A percentile compares a stretch with the other conserved stretches of the same genome.
phyloP scores from a whole-genome alignment of 2,329 filamentous ascomycete species.

The Hymenoscyphus albidus region DNA sequence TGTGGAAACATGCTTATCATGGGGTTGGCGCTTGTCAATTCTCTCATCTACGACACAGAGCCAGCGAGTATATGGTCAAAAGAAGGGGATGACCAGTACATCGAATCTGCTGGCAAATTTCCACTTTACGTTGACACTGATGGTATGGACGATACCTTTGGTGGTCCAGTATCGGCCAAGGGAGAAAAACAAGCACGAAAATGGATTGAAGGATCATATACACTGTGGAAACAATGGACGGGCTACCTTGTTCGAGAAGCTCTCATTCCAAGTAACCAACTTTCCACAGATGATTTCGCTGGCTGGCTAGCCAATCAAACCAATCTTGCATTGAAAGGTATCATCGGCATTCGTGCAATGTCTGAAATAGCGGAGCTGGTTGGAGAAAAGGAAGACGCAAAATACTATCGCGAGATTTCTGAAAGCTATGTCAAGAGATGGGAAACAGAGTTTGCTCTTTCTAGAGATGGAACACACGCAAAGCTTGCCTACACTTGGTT shows the following conservation, averaged over 20 bases:
- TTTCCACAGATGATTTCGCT: slow-evolving; percentile 68
- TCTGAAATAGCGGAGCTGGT: slow-evolving; percentile 58
- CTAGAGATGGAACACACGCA: slow-evolving; percentile 61
- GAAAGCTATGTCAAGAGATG: slow-evolving; percentile 62
- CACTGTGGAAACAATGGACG: slow-evolving; percentile 67
- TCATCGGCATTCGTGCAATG: slow-evolving; percentile 76
- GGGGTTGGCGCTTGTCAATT: slow-evolving; percentile 72
- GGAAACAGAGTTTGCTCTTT: slow-evolving; percentile 58
- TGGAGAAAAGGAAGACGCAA: slow-evolving; percentile 52
- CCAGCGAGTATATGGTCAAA: slow-evolving; percentile 57
- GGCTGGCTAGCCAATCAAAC: slow-evolving; percentile 66
- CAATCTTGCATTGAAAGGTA: slow-evolving; percentile 72
- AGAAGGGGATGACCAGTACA: slow-evolving; percentile 31
- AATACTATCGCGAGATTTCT: slow-evolving; percentile 58
- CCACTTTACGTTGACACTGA: slow-evolving; percentile 42
- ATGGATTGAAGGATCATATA: slow-evolving; percentile 60
- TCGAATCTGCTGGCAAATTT: slow-evolving; percentile 27
- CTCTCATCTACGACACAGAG: slow-evolving; percentile 59
- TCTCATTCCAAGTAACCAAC: slow-evolving; percentile 61
- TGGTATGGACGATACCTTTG: slow-evolving; percentile 60
- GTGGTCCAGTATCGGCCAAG: slow-evolving; percentile 44
- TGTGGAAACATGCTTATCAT: slow-evolving; percentile 67
- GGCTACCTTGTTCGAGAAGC: slow-evolving; percentile 62
- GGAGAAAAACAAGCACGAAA: slow-evolving; percentile 55
- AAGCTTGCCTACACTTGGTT: slow-evolving; percentile 72